These are phyloP conservation scores for Skeletonema grethae DNA, from an alignment of 108 stramenopile species.

Conservation along the genomic window DNA sequence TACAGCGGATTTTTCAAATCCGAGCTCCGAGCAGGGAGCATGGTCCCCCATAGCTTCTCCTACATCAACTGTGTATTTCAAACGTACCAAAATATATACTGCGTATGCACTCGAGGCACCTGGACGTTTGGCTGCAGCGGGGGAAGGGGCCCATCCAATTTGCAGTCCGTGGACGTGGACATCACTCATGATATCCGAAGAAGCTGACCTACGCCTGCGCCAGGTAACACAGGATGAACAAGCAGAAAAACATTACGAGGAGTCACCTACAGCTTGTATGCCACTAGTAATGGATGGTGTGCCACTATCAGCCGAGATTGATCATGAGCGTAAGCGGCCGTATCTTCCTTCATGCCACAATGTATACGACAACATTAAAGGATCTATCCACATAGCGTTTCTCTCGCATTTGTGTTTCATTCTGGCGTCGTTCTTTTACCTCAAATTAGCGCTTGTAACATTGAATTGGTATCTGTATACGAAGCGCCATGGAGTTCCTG, in stretches of 20 bases:
- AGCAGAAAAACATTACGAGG: not conserved
- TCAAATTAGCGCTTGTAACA: constrained; percentile 1
- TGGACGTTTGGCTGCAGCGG: no score
- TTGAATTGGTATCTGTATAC: constrained; percentile 5
- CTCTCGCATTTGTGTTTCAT: constrained; percentile 16
- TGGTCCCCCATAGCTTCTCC: no score
- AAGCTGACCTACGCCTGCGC: not conserved
- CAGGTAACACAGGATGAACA: not conserved
- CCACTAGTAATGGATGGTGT: not conserved
- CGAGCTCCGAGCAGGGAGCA: no score
- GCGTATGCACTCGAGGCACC: no score
- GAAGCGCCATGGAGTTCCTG: not conserved
- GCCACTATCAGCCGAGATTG: not conserved
- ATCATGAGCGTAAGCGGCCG: not conserved
- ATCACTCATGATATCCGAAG: not conserved
- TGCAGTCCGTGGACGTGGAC: not conserved
- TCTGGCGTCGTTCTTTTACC: not conserved
- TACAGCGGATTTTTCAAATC: no score
- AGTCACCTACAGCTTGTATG: not conserved
- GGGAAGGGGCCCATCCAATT: not conserved
- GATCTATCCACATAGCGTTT: constrained; percentile 4
- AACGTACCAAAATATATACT: no score
- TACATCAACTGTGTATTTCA: no score
- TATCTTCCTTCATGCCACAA: not conserved
- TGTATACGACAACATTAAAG: not conserved